phyloP scores from a whole-genome alignment of 306 rosid genomes.

The apple (Malus domestica) region DNA sequence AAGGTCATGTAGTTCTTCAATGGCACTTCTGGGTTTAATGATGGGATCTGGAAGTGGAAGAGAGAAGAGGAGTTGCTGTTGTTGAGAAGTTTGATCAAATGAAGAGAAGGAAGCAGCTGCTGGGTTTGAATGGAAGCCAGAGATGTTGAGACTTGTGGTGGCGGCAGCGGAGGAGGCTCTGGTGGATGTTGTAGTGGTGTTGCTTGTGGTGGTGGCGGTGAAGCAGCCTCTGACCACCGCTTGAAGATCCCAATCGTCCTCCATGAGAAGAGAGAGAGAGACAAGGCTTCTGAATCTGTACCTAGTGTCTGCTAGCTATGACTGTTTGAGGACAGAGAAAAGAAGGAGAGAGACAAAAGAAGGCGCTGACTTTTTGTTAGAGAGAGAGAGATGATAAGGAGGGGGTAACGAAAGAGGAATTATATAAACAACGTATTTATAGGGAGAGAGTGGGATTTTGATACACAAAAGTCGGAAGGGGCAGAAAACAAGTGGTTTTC shows the following conservation, averaged over 20 bases:
- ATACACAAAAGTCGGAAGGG: neutral
- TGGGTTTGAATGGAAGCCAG: constrained; percentile 14
- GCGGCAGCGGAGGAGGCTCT: neutral
- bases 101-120: constrained; percentile 11
- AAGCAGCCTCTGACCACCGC: constrained; percentile 85
- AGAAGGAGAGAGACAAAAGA: constrained; percentile 34
- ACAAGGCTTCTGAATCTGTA: constrained; percentile 36
- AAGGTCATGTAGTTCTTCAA: constrained; percentile 77
- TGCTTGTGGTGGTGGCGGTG: constrained; percentile 12
- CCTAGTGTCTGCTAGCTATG: constrained; percentile 15
- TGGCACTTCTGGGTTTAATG: constrained; percentile 23
- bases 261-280: constrained; percentile 27
- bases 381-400: constrained; percentile 21
- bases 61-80: constrained; percentile 26
- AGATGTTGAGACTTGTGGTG: neutral
- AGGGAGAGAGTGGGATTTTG: constrained; percentile 22
- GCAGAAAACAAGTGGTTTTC: neutral
- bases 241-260: constrained; percentile 87
- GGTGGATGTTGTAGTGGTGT: constrained; percentile 8
- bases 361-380: constrained; percentile 54
- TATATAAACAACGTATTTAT: constrained; percentile 22
- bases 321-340: constrained; percentile 8
- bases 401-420: constrained; percentile 32
- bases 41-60: constrained; percentile 38
- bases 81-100: constrained; percentile 16